phyloP scores from a whole-genome alignment of 306 rosid genomes.

The Vicia faba region DNA sequence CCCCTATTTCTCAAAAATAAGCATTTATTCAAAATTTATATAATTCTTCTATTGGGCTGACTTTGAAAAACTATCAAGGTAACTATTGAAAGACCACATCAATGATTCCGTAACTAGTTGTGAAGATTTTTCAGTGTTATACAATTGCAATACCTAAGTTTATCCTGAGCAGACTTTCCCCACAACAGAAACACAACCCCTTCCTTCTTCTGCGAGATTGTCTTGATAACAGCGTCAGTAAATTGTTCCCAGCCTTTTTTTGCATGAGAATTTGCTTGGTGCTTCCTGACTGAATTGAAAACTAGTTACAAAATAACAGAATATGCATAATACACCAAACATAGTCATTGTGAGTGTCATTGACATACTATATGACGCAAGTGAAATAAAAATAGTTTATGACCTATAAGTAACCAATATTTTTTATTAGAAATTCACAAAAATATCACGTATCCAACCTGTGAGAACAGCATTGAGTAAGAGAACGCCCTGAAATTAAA shows the following conservation, averaged over 20 bases:
- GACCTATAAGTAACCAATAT: background rate
- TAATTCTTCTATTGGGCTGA: conserved; percentile 10
- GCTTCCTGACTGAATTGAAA: conserved; percentile 69
- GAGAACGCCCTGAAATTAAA: conserved; percentile 78
- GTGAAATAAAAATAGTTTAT: background rate
- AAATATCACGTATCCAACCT: conserved; percentile 52
- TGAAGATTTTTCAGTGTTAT: background rate
- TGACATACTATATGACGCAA: conserved; percentile 2
- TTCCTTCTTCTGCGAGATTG: conserved; percentile 77
- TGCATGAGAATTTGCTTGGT: conserved; percentile 91
- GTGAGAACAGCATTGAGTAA: conserved; percentile 94
- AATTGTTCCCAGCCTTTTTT: conserved; percentile 97
- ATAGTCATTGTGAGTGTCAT: background rate
- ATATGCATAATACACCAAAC: conserved; percentile 25
- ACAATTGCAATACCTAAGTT: conserved; percentile 57
- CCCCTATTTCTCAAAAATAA: conserved; percentile 1
- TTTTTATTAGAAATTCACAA: conserved; percentile 3
- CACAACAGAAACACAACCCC: conserved; percentile 87
- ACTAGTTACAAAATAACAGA: conserved; percentile 5
- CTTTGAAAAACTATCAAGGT: conserved; percentile 12
- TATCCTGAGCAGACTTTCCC: conserved; percentile 94
- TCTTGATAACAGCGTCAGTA: conserved; percentile 83
- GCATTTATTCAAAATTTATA: background rate
- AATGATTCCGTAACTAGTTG: conserved; percentile 15
- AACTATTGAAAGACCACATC: conserved; percentile 13